Evolutionary conservation across 805 yeast genomes (phyloP), one percentile per base, ranked within the genome.

Genomic region (Candida palmyrensis): DNA sequence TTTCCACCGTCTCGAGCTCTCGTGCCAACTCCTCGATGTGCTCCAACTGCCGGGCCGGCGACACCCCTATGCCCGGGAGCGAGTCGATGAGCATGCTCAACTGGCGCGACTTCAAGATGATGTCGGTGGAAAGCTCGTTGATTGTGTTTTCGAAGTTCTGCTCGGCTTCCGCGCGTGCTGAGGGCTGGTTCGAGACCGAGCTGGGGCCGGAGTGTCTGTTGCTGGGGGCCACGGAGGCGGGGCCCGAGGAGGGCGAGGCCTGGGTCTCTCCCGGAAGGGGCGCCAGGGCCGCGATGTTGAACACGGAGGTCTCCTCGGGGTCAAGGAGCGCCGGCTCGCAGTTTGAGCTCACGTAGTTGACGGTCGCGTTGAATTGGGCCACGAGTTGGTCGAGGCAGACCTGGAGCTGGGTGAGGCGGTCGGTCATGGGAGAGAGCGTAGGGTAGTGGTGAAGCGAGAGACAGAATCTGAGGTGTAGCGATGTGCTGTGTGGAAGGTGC

Each of bases 51-150:
- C 76, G 80, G 28, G 70, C 74, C 16, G 84, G 82, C 2, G 89
- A 76, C 1, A 82, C 89, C 6, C 94, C 96, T 2, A 87, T 85
- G 9, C 97, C 97, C 0, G 98, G 98, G 27, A 90, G 63, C 2
- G 95, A 77, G 50, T 85, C 94, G 25, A 90, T 88, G 18, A 90
- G 73, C 48, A 84, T 79, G 25, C 85, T 73, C 11, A 90, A 83
- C 54, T 92, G 97, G 46, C 94, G 73, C 4, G 94, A 76, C 50
- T 89, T 89, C 37, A 87, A 59, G 17, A 89, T 84, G 6, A 90
- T 73, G 51, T 90, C 98, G 0, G 84, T 76, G 2, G 95, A 75
- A 6, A 92, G 66, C 51, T 92, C 97, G 44, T 75, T 77, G 29
- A 78, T 69, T 18, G 79, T 82, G 39, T 67, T 59, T 12, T 55